These are phyloP conservation scores for Alternaria brassicicola DNA, from an alignment of 2,329 filamentous ascomycete species.

Conservation along the genomic window DNA sequence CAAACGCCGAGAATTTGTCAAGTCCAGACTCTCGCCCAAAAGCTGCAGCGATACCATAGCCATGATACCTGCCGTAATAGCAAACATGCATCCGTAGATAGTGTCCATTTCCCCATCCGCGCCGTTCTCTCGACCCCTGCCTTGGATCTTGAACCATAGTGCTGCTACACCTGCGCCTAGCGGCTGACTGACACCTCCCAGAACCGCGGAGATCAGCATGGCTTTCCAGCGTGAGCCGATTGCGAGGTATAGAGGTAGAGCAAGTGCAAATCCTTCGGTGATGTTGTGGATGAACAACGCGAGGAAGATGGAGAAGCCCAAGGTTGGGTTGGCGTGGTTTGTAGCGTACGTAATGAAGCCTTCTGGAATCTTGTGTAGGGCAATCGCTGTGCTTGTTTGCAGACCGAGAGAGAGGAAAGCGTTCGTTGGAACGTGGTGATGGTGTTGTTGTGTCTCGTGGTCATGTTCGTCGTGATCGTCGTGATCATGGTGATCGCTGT, in stretches of 20 bases:
- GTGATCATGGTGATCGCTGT: constrained; percentile 8
- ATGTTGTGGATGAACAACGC: constrained; percentile 98
- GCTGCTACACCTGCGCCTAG: constrained; percentile 83
- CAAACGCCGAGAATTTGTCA: constrained; percentile 79
- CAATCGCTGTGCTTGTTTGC: constrained; percentile 93
- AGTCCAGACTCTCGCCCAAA: constrained; percentile 81
- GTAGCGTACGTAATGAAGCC: constrained; percentile 91
- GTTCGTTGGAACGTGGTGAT: constrained; percentile 94
- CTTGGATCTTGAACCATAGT: constrained; percentile 80
- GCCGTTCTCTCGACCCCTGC: constrained; percentile 50
- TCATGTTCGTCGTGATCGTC: constrained; percentile 9
- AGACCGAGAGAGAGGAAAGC: constrained; percentile 94
- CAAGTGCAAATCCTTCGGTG: constrained; percentile 94
- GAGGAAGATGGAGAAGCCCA: constrained; percentile 92
- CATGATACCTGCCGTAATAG: constrained; percentile 92
- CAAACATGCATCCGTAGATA: constrained; percentile 82
- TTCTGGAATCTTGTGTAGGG: constrained; percentile 92
- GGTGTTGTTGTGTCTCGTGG: constrained; percentile 62
- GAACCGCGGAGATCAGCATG: constrained; percentile 80
- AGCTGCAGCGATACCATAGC: constrained; percentile 88
- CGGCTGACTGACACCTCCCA: constrained; percentile 88
- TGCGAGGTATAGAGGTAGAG: constrained; percentile 89
- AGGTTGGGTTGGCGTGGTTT: constrained; percentile 88
- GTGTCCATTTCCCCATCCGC: constrained; percentile 62
- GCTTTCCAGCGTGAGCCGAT: constrained; percentile 79